These are phyloP conservation scores for Colletotrichum ledebouriae DNA, from an alignment of 2,329 filamentous ascomycete species.

Conservation along the genomic window DNA sequence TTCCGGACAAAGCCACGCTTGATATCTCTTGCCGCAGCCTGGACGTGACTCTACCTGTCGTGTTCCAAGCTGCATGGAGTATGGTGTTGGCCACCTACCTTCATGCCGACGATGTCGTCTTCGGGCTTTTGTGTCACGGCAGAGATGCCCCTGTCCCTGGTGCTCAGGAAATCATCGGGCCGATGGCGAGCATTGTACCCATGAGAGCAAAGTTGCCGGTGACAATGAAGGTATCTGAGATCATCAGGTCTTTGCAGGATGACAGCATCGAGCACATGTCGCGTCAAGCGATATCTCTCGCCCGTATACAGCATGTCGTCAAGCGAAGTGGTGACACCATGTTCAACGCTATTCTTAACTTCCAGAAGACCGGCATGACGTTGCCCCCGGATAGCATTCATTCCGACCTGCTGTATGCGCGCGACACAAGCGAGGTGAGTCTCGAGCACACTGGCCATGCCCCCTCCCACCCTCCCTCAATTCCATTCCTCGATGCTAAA, in stretches of 20 bases:
- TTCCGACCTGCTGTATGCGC: conserved; percentile 1
- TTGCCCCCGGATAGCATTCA: neutral
- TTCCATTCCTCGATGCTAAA: neutral
- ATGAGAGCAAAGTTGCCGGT: conserved; percentile 57
- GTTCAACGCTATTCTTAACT: conserved; percentile 36
- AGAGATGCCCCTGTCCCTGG: conserved; percentile 62
- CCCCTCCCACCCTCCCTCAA: too few relatives aligned
- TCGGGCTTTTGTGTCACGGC: conserved; percentile 75
- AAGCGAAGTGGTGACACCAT: neutral
- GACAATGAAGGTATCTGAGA: neutral
- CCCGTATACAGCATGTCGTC: conserved; percentile 15
- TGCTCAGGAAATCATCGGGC: conserved; percentile 68
- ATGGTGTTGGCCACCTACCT: conserved; percentile 80
- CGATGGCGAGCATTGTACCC: conserved; percentile 72
- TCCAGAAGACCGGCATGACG: conserved; percentile 7
- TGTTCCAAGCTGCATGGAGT: conserved; percentile 84
- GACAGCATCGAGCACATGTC: conserved; percentile 29
- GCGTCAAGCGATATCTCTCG: conserved; percentile 11
- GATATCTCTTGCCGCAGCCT: conserved; percentile 40
- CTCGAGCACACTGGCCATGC: too few relatives aligned
- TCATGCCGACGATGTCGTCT: conserved; percentile 79
- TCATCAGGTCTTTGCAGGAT: neutral
- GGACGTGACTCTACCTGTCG: conserved; percentile 80
- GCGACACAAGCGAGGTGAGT: conserved; percentile 32
- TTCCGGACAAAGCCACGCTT: neutral